A percentile compares a stretch with the other conserved stretches of the same genome.
These are phyloP conservation scores for Eragrostis nindensis DNA, from an alignment of 176 grass and related monocot species.

Conservation along the genomic window DNA sequence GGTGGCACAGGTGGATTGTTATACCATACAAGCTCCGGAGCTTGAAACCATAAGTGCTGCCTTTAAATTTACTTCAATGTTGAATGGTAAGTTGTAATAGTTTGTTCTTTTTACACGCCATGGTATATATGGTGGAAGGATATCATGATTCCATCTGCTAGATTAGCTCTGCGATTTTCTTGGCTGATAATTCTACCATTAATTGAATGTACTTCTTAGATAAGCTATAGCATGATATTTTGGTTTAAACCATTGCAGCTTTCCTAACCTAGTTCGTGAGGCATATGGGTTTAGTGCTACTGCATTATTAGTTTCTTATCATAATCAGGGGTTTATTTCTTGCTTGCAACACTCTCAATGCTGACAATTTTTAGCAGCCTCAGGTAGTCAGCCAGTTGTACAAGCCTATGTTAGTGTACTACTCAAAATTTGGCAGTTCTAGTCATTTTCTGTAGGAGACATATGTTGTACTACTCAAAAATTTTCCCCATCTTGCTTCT, in stretches of 20 bases:
- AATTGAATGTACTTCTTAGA: background rate
- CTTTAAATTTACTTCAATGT: slow-evolving; percentile 90
- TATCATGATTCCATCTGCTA: background rate
- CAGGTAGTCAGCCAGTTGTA: background rate
- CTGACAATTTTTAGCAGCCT: background rate
- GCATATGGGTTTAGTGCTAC: background rate
- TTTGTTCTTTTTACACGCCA: slow-evolving; percentile 23
- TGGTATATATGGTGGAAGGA: background rate
- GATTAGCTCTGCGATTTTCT: background rate
- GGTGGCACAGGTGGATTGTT: slow-evolving; percentile 95
- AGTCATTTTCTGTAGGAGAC: slow-evolving; percentile 1
- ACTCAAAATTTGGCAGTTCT: slow-evolving; percentile 13
- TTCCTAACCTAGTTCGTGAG: background rate
- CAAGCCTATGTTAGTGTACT: background rate
- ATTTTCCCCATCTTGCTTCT: background rate
- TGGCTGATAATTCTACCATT: background rate
- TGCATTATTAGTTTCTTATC: background rate
- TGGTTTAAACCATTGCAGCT: background rate
- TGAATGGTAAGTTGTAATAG: slow-evolving; percentile 64
- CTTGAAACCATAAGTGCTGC: slow-evolving; percentile 76
- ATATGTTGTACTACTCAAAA: too few relatives aligned
- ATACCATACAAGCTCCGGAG: slow-evolving; percentile 77
- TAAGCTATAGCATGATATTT: background rate
- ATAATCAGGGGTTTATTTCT: background rate
- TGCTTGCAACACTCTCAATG: background rate